These are phyloP conservation scores for Solanum hybrid DNA, from an alignment of 305 asterid species.

Conservation along the genomic window DNA sequence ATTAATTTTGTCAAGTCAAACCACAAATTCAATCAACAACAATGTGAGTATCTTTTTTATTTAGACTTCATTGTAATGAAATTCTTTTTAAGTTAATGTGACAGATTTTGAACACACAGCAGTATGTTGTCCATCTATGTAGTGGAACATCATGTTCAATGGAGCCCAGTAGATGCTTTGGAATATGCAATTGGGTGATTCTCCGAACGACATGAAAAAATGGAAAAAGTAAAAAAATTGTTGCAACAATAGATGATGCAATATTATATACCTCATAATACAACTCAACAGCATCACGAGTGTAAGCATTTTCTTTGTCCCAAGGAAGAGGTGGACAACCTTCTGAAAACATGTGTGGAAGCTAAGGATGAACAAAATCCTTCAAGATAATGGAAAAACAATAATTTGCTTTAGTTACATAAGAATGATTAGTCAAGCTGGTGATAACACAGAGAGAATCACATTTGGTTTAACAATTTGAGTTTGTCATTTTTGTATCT, in stretches of 20 bases:
- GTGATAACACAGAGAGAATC: not conserved
- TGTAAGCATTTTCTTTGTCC: slow-evolving; percentile 63
- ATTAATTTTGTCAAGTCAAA: not conserved
- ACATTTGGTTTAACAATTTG: not conserved
- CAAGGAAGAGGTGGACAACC: slow-evolving; percentile 69
- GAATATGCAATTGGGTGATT: not conserved
- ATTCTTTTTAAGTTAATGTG: not conserved
- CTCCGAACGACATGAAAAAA: not conserved
- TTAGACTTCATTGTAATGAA: not conserved
- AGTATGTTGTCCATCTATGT: not conserved
- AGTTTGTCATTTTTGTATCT: not conserved
- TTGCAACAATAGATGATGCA: not conserved
- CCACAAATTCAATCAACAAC: not conserved
- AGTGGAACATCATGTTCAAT: not conserved
- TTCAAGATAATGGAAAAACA: not conserved
- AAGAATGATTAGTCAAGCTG: not conserved
- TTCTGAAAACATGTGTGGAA: slow-evolving; percentile 74
- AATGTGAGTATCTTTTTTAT: not conserved
- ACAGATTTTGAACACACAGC: not conserved
- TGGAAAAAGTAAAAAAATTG: not conserved
- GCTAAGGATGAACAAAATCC: slow-evolving; percentile 44
- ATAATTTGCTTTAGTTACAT: not conserved
- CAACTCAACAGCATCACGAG: slow-evolving; percentile 73
- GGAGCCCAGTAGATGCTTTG: not conserved
- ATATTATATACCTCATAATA: slow-evolving; percentile 67